These are phyloP conservation scores for Kwoniella shandongensis DNA, from an alignment of 768 basidiomycete genomes.

Conservation along the genomic window DNA sequence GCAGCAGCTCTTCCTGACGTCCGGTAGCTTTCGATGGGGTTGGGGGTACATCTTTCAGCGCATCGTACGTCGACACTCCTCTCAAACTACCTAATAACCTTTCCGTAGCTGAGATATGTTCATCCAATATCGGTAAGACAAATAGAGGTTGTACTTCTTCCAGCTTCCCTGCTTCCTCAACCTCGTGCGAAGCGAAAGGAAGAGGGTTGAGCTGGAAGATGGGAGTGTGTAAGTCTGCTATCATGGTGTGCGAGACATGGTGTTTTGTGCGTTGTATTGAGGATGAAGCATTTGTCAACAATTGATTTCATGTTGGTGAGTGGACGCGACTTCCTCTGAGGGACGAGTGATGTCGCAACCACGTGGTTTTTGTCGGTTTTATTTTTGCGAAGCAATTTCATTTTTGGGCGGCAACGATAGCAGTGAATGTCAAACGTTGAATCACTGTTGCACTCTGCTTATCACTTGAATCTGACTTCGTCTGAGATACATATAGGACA, in stretches of 20 bases:
- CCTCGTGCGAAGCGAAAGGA: not conserved
- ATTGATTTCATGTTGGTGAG: too few relatives aligned
- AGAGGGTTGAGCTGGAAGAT: conserved; percentile 13
- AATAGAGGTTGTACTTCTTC: conserved; percentile 16
- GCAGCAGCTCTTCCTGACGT: not conserved
- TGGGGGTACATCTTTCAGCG: not conserved
- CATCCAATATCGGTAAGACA: conserved; percentile 28
- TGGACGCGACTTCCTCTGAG: too few relatives aligned
- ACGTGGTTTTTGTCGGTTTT: conserved; percentile 7
- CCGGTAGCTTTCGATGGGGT: not conserved
- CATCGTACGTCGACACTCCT: conserved; percentile 11
- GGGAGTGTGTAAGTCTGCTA: not conserved
- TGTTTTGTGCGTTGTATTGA: too few relatives aligned
- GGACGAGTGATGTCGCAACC: conserved; percentile 15
- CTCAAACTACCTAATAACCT: conserved; percentile 29
- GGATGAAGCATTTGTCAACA: too few relatives aligned
- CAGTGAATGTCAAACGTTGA: too few relatives aligned
- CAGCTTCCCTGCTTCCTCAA: conserved; percentile 1
- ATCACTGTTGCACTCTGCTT: too few relatives aligned
- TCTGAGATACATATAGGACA: too few relatives aligned
- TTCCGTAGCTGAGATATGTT: conserved; percentile 28
- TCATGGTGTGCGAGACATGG: too few relatives aligned
- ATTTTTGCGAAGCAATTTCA: conserved; percentile 14
- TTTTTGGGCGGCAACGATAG: too few relatives aligned
- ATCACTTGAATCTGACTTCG: too few relatives aligned